phyloP scores from a whole-genome alignment of 441 rosid genomes.

The Mallotus repandus region DNA sequence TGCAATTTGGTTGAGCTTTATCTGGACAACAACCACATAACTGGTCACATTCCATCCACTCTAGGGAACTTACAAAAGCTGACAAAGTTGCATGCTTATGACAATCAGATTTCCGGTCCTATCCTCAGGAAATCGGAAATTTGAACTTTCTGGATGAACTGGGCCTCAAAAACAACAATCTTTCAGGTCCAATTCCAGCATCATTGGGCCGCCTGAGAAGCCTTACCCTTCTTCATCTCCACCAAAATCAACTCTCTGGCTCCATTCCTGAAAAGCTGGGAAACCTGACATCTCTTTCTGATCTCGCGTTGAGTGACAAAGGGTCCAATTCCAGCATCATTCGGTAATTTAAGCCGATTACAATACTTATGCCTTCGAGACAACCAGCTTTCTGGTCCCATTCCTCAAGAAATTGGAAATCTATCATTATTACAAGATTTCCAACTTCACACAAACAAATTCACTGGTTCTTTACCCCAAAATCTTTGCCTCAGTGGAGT shows the following conservation, averaged over 20 bases:
- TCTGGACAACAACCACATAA: constrained; percentile 10
- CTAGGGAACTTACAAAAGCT: constrained; percentile 31
- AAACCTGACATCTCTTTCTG: too few species aligned
- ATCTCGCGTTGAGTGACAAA: constrained; percentile 21
- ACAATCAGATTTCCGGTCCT: constrained; percentile 29
- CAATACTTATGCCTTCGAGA: background rate
- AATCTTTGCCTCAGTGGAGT: too few species aligned
- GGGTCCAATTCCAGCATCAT: constrained; percentile 30
- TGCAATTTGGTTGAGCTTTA: background rate
- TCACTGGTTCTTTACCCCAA: too few species aligned
- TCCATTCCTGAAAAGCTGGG: constrained; percentile 25
- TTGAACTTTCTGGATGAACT: constrained; percentile 22
- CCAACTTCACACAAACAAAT: too few species aligned
- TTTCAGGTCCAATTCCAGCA: constrained; percentile 29
- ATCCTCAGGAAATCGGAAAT: constrained; percentile 33
- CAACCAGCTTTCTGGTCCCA: too few species aligned
- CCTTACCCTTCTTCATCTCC: constrained; percentile 20
- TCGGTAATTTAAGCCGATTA: constrained; percentile 26
- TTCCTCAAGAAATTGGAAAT: too few species aligned
- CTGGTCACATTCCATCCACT: constrained; percentile 33
- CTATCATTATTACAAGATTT: too few species aligned
- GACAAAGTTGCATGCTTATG: background rate
- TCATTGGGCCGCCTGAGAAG: constrained; percentile 24
- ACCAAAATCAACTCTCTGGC: constrained; percentile 32
- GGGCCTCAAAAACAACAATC: constrained; percentile 20